These are phyloP conservation scores for Botryosphaeria agaves DNA, from an alignment of 2,329 filamentous ascomycete species.

Conservation along the genomic window DNA sequence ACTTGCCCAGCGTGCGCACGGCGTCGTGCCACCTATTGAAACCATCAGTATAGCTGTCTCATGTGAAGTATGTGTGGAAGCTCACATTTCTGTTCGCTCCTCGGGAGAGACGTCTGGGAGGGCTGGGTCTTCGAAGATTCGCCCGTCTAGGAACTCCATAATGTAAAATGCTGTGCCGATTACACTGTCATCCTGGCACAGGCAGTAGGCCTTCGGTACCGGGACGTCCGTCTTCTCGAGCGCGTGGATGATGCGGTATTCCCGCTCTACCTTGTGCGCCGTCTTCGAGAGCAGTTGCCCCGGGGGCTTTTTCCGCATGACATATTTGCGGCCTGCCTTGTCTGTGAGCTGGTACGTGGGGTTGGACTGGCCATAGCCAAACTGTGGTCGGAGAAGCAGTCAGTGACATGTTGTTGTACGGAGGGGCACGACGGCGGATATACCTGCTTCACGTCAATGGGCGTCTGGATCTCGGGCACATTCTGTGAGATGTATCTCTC, in stretches of 20 bases:
- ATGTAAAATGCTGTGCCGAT: conserved; percentile 91
- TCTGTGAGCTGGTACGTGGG: conserved; percentile 86
- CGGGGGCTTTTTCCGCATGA: conserved; percentile 96
- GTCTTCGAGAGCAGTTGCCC: conserved; percentile 83
- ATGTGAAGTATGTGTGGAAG: conserved; percentile 2
- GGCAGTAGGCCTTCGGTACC: conserved; percentile 64
- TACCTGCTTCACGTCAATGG: conserved; percentile 81
- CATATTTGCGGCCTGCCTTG: conserved; percentile 52
- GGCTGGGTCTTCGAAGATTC: conserved; percentile 79
- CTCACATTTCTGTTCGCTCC: conserved; percentile 55
- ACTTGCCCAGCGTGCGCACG: conserved; percentile 63
- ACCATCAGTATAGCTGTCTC: background rate
- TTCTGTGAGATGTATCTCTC: conserved; percentile 60
- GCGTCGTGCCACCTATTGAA: conserved; percentile 52
- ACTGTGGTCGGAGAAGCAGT: conserved; percentile 49
- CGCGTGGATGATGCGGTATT: conserved; percentile 80
- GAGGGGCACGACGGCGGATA: too few relatives aligned
- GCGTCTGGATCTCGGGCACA: conserved; percentile 70
- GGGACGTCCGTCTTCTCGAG: conserved; percentile 66
- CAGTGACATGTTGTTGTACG: too few relatives aligned
- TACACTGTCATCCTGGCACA: conserved; percentile 68
- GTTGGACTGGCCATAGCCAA: conserved; percentile 94
- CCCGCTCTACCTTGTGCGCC: conserved; percentile 90
- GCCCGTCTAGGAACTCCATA: conserved; percentile 88
- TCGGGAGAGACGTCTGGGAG: conserved; percentile 54